These are phyloP conservation scores for Heliamphora pulchella DNA, from an alignment of 179 eudicot genomes.

Conservation along the genomic window DNA sequence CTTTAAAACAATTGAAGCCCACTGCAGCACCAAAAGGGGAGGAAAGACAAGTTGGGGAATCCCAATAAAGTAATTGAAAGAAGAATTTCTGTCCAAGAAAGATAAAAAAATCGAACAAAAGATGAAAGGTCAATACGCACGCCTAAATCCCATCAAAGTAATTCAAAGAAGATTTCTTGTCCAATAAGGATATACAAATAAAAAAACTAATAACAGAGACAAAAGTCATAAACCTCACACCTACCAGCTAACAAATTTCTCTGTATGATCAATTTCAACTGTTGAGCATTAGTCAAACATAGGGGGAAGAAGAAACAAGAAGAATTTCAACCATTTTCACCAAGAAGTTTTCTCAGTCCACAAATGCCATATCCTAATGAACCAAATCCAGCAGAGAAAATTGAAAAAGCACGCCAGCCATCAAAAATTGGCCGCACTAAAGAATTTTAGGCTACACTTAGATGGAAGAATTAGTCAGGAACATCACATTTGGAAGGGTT, in stretches of 20 bases:
- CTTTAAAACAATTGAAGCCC: slow-evolving; percentile 71
- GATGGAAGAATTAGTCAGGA: too few relatives aligned
- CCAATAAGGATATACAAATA: too few relatives aligned
- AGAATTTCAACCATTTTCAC: too few relatives aligned
- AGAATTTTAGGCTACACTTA: too few relatives aligned
- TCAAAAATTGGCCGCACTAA: too few relatives aligned
- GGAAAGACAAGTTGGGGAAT: background rate
- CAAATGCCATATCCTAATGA: too few relatives aligned
- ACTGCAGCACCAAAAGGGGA: slow-evolving; percentile 38
- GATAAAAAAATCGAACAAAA: background rate
- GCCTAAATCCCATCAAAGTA: background rate
- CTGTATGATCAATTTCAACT: background rate
- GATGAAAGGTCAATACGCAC: background rate
- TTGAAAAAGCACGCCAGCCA: too few relatives aligned
- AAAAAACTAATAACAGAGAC: background rate
- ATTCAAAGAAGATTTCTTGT: background rate
- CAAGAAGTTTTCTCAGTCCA: too few relatives aligned
- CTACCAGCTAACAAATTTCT: background rate
- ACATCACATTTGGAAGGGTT: too few relatives aligned
- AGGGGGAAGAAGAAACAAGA: too few relatives aligned
- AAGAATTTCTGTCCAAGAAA: background rate
- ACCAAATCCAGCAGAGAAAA: too few relatives aligned
- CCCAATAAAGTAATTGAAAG: background rate
- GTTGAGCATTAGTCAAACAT: too few relatives aligned
- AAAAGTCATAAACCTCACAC: background rate